Evolutionary conservation across 108 stramenopile genomes (phyloP).

Genomic region (Fistulifera solaris): DNA sequence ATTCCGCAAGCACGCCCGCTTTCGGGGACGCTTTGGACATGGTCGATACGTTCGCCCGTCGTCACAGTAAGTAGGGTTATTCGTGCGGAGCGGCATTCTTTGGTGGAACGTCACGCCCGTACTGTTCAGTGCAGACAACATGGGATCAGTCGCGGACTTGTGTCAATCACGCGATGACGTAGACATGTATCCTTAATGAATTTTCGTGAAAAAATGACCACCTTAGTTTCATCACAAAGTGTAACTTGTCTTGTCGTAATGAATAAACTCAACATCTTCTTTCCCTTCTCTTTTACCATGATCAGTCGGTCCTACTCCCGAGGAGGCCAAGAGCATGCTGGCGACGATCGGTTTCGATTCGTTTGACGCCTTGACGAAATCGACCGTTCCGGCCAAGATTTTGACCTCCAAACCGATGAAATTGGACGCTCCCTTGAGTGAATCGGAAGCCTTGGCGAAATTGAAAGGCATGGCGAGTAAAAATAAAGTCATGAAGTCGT

Average conservation of each 20-base stretch:
- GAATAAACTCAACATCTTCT: not conserved
- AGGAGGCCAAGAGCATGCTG: slow-evolving; percentile 79
- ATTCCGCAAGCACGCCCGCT: slow-evolving; percentile 2
- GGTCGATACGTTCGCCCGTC: slow-evolving; percentile 71
- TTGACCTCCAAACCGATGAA: slow-evolving; percentile 53
- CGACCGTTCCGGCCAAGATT: slow-evolving; percentile 91
- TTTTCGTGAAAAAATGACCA: no score
- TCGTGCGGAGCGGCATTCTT: no score
- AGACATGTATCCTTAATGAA: no score
- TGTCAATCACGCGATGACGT: no score
- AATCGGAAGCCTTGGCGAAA: slow-evolving; percentile 83
- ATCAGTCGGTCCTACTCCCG: slow-evolving; percentile 78
- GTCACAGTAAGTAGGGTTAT: slow-evolving; percentile 56
- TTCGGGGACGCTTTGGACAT: slow-evolving; percentile 66
- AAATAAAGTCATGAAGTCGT: slow-evolving; percentile 92
- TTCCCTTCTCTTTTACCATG: slow-evolving; percentile 3
- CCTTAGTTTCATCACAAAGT: no score
- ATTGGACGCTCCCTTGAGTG: slow-evolving; percentile 74
- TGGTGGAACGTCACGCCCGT: no score
- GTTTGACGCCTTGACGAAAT: slow-evolving; percentile 81
- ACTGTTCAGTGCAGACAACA: no score
- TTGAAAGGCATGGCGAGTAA: slow-evolving; percentile 65
- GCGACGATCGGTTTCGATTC: slow-evolving; percentile 75
- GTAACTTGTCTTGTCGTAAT: no score
- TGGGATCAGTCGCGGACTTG: no score